These are phyloP conservation scores for Boletus tomentosulus DNA, from an alignment of 768 basidiomycete genomes.

Conservation along the genomic window DNA sequence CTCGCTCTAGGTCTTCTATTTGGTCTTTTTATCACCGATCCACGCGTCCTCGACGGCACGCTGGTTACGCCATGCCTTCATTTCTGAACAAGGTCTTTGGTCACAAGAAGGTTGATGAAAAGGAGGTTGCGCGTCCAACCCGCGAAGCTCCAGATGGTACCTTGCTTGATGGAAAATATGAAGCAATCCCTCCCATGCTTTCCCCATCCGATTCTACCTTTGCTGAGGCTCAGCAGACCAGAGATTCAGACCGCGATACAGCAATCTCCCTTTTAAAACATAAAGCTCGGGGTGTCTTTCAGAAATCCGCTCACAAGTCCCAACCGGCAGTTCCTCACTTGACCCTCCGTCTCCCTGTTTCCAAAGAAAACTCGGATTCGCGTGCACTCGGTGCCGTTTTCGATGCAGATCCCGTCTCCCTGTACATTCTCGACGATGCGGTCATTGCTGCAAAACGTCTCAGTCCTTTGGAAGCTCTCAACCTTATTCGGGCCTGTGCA, in stretches of 20 bases:
- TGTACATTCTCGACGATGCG: slow-evolving; percentile 45
- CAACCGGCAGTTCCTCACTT: slow-evolving; percentile 46
- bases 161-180: slow-evolving; percentile 71
- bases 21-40: slow-evolving; percentile 2
- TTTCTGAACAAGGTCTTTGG: slow-evolving; percentile 77
- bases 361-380: slow-evolving; percentile 44
- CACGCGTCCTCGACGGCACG: slow-evolving; percentile 8
- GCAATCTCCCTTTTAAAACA: slow-evolving; percentile 49
- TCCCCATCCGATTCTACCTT: slow-evolving; percentile 32
- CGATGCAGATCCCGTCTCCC: slow-evolving; percentile 52
- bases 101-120: slow-evolving; percentile 63
- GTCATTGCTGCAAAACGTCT: slow-evolving; percentile 56
- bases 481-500: slow-evolving; percentile 66
- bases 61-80: slow-evolving; percentile 43
- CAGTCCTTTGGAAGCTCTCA: slow-evolving; percentile 57
- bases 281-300: slow-evolving; percentile 40
- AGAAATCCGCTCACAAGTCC: slow-evolving; percentile 34
- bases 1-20: not conserved
- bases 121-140: slow-evolving; percentile 30
- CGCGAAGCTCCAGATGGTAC: slow-evolving; percentile 38
- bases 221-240: slow-evolving; percentile 16
- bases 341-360: slow-evolving; percentile 56
- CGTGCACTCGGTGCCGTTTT: slow-evolving; percentile 54
- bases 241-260: slow-evolving; percentile 40
- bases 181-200: slow-evolving; percentile 49